Evolutionary conservation across 1,284 basidiomycete genomes (phyloP), one percentile per base, ranked within the genome.

Genomic region (Coniophora puteana): DNA sequence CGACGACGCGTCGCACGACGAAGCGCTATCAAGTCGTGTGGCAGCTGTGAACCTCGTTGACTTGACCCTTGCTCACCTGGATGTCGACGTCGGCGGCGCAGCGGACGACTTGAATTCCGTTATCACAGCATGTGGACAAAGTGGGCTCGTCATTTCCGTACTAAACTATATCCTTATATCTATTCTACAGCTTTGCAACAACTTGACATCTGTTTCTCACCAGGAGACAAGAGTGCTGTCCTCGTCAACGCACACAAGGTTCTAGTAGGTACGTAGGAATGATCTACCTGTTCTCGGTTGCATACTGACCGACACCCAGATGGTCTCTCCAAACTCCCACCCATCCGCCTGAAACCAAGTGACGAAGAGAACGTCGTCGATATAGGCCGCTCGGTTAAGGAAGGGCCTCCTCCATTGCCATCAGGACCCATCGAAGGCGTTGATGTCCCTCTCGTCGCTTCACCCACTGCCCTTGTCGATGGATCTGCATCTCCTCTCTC

Each of bases 11-110:
- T 83, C 80, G 2, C 91, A 93, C 54, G 92, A 97, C 54, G 89
- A 91, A 53, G 85, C 90, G 0, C 68, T 98, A 4, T 80, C 91
- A 0, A 90, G 83, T 51, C 80, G 93, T 4, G 84, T 97, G 17
- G 89, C 90, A 8, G 93, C 92, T 0, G 71, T 98, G 31, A 93
- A 94, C 53, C 78, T 93, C 69, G 69, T 96, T 0, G 93, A 96
- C 55, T 68, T 98, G 1, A 76, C 80, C 2, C 68, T 97, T 14
- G 83, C 86, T 29, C 92, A 96, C 61, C 76, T 98, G 1, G 94
- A 93, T 5, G 74, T 97, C 4, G 66, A 88, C 56, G 63, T 83
- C 23, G 62, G 71, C 10, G 53, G 65, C n/a, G 62, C 66, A 0
- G 65, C 69, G 0, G 58, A 70, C 4, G 81, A 80, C 10, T 63